Evolutionary conservation across 2,329 filamentous ascomycete species (phyloP), one percentile per base, ranked within the genome.

Genomic region (Trichoderma koningiopsis): DNA sequence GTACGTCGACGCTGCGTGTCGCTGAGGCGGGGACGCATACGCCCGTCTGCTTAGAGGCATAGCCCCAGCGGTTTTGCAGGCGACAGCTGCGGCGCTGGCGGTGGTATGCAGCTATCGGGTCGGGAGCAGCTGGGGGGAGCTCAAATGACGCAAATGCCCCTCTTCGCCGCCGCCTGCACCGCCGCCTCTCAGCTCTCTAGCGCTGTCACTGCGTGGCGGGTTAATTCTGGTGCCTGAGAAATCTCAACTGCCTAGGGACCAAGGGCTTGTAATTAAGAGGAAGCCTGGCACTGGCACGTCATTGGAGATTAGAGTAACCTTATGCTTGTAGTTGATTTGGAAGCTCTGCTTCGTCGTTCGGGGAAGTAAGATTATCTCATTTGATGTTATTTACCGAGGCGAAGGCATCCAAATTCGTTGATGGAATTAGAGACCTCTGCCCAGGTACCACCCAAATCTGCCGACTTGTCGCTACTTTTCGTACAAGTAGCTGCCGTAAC

Each of bases 61-160:
- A 68, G 55, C 60, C 40, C 27, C 57, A 43, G 62, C 49, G 52
- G 62, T 33, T 49, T 62, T 43, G 59, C 7, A 27, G 27, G 16
- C 47, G 47, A 24, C 47, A 24, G 47, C 53, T 49, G 40, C 5
- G 55, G 47, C 37, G 16, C 16, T 35, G 59, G 57, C 58, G 47
- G 68, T 40, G 53, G 49, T 40, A 68, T 68, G 69, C 69, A 47
- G 43, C 11, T 70, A 68, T 16, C 57, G 69, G 65, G 69, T 63
- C 57, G 31, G 13, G 29, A 24, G 31, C 52, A 49, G 55, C 68
- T 66, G 40, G 62, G 49, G 53, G 58, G 52, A 55, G 61, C 59
- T 63, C 61, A 73, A 75, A 73, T 75, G 74, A 75, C 73, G 74
- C 74, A 75, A 74, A 65, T 57, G 55, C 62, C 66, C 59, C 70